Conservation (phyloP, 2,329 filamentous ascomycete species). For the Sordariomycetes sp. region DNA sequence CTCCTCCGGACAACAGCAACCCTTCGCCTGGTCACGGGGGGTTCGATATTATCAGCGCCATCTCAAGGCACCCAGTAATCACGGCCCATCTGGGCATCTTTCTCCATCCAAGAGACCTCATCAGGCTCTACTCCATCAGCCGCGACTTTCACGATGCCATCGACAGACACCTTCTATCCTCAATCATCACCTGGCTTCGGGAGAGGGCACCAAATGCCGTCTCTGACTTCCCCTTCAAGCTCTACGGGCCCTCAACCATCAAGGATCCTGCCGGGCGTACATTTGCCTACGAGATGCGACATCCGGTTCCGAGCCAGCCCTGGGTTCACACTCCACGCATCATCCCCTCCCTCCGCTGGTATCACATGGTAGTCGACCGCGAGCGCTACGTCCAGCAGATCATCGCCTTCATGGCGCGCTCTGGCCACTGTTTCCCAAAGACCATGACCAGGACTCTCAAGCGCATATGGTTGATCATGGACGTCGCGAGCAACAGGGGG, state of each 20-base stretch:
- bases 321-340: conserved; percentile 21
- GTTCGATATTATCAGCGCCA: conserved; percentile 27
- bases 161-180: conserved; percentile 43
- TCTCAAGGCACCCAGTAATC: conserved; percentile 35
- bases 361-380: conserved; percentile 51
- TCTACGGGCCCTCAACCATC: conserved; percentile 44
- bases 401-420: conserved; percentile 41
- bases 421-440: conserved; percentile 41
- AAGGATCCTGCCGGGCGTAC: conserved; percentile 41
- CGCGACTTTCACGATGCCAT: conserved; percentile 47
- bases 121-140: conserved; percentile 53
- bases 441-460: conserved; percentile 33
- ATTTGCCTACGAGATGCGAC: conserved; percentile 14
- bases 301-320: conserved; percentile 6
- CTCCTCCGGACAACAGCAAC: conserved; percentile 3
- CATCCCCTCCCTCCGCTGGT: conserved; percentile 53
- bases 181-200: conserved; percentile 40
- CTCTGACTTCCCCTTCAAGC: conserved; percentile 44
- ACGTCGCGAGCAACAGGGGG: conserved; percentile 41
- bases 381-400: conserved; percentile 47
- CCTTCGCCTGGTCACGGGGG: conserved; percentile 10
- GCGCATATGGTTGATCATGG: conserved; percentile 64
- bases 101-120: conserved; percentile 39
- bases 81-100: conserved; percentile 39
- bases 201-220: conserved; percentile 40